Evolutionary conservation across 805 yeast species (phyloP).

Genomic region (Pichia nakasei): DNA sequence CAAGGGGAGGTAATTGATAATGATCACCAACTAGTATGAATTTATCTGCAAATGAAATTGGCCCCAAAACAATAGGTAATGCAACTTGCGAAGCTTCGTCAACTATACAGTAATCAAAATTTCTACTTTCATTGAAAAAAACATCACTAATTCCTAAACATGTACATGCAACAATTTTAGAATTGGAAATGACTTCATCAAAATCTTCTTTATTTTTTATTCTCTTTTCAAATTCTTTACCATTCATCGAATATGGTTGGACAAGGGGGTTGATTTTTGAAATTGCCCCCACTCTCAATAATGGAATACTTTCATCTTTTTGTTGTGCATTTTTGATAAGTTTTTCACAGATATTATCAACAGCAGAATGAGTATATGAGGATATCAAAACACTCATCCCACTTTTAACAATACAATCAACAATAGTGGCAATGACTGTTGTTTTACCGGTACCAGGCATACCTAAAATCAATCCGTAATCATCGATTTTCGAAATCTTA

Average conservation of each 20-base stretch:
- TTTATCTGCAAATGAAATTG: slow-evolving; percentile 64
- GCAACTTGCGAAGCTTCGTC: slow-evolving; percentile 97
- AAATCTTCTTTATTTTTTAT: slow-evolving; percentile 37
- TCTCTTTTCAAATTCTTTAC: slow-evolving; percentile 22
- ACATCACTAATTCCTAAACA: slow-evolving; percentile 69
- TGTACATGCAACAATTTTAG: slow-evolving; percentile 81
- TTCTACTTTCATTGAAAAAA: slow-evolving; percentile 41
- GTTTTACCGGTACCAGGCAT: slow-evolving; percentile 99
- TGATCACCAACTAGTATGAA: slow-evolving; percentile 97
- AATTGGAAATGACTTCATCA: slow-evolving; percentile 36
- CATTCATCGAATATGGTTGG: slow-evolving; percentile 40
- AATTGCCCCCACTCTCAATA: slow-evolving; percentile 61
- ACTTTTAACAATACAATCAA: slow-evolving; percentile 47
- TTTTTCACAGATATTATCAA: slow-evolving; percentile 82
- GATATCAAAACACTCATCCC: slow-evolving; percentile 68
- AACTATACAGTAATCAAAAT: slow-evolving; percentile 85
- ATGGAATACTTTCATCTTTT: slow-evolving; percentile 23
- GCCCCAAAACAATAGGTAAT: slow-evolving; percentile 86
- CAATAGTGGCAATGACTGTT: slow-evolving; percentile 74
- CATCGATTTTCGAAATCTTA: slow-evolving; percentile 53
- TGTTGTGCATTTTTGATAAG: slow-evolving; percentile 27
- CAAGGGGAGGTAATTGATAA: slow-evolving; percentile 84
- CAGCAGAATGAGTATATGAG: slow-evolving; percentile 92
- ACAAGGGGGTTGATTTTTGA: slow-evolving; percentile 56
- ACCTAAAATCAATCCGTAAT: slow-evolving; percentile 77